These are phyloP conservation scores for Lycium ferocissimum DNA, from an alignment of 257 asterid genomes.

Conservation along the genomic window DNA sequence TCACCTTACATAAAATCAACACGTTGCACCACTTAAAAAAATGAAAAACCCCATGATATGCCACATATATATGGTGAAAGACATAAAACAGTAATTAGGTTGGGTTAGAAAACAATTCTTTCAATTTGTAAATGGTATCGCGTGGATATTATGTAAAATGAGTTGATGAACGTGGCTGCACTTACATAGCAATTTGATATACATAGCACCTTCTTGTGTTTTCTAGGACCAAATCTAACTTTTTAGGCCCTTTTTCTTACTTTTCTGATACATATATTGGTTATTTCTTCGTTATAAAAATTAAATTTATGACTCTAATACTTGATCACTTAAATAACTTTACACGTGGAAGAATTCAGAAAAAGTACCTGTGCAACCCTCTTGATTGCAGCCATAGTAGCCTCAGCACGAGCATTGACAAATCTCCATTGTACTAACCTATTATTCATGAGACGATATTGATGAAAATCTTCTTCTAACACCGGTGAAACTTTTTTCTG, in stretches of 20 bases:
- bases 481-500: conserved; percentile 57
- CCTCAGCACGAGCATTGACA: conserved; percentile 70
- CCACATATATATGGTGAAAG: background rate
- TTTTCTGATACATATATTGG: background rate
- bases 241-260: background rate
- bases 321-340: background rate
- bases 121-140: too few relatives aligned
- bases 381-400: conserved; percentile 53
- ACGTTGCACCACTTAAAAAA: too few relatives aligned
- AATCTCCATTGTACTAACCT: conserved; percentile 84
- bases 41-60: background rate
- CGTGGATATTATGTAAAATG: background rate
- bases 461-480: conserved; percentile 68
- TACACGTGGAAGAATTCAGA: background rate
- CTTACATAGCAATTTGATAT: background rate
- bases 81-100: background rate
- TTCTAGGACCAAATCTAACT: background rate
- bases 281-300: background rate
- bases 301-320: background rate
- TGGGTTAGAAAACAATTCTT: background rate
- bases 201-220: background rate
- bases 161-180: background rate
- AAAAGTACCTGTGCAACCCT: conserved; percentile 55
- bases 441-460: conserved; percentile 59
- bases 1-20: background rate